These are phyloP conservation scores for Saccharomycopsis oosterbeekiorum DNA, from an alignment of 805 yeast species.

Conservation along the genomic window DNA sequence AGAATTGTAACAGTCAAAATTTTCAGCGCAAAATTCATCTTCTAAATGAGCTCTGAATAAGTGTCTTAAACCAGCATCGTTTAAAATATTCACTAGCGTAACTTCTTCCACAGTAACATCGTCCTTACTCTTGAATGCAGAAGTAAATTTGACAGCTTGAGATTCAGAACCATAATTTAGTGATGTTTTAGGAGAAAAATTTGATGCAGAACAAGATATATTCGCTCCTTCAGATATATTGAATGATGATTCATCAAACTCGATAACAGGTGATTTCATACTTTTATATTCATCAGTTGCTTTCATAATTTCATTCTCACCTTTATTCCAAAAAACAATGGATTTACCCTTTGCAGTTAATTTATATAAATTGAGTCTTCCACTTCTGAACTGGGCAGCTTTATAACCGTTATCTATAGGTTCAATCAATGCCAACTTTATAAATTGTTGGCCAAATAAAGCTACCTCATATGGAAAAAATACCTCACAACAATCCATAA, in stretches of 20 bases:
- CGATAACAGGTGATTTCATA: neutral
- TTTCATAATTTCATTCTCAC: neutral
- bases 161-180: neutral
- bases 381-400: conserved; percentile 23
- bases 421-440: conserved; percentile 36
- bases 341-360: conserved; percentile 35
- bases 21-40: conserved; percentile 61
- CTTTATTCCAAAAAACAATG: conserved; percentile 28
- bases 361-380: conserved; percentile 33
- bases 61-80: conserved; percentile 68
- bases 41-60: conserved; percentile 59
- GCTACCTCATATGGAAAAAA: conserved; percentile 42
- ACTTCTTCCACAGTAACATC: neutral
- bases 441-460: conserved; percentile 41
- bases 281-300: neutral
- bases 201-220: neutral
- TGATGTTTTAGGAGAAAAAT: neutral
- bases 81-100: conserved; percentile 32
- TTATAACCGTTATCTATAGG: conserved; percentile 26
- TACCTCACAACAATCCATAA: conserved; percentile 80
- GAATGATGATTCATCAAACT: neutral
- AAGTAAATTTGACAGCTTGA: neutral
- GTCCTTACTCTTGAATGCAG: neutral
- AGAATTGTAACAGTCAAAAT: conserved; percentile 60
- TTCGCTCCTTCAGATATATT: neutral